Evolutionary conservation across 2,329 filamentous ascomycete genomes (phyloP).

Genomic region (Aureobasidium sp.): DNA sequence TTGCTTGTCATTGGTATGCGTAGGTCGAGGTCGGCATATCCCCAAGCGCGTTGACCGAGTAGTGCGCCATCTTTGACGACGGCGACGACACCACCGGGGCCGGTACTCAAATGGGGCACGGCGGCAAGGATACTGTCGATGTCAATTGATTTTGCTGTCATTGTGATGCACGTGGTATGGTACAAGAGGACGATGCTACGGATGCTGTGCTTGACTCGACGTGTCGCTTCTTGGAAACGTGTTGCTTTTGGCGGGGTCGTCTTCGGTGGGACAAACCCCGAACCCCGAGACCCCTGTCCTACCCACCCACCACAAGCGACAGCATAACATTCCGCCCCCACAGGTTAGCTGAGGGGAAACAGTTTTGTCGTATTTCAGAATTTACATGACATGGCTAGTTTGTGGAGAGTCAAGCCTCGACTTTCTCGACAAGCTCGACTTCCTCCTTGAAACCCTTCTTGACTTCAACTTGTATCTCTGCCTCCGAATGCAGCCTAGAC

Average conservation of each 20-base stretch:
- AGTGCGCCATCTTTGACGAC: conserved; percentile 49
- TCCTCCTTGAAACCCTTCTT: neutral
- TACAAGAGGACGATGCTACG: too few relatives aligned
- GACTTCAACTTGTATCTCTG: conserved; percentile 21
- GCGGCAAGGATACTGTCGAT: conserved; percentile 7
- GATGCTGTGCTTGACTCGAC: too few relatives aligned
- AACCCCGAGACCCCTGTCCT: too few relatives aligned
- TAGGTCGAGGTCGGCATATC: conserved; percentile 47
- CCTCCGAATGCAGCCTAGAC: neutral
- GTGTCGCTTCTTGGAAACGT: too few relatives aligned
- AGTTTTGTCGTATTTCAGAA: too few relatives aligned
- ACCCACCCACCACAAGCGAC: too few relatives aligned
- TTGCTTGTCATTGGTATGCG: conserved; percentile 40
- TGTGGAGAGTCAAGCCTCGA: neutral
- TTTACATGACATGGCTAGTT: too few relatives aligned
- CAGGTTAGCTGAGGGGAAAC: too few relatives aligned
- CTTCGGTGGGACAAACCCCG: too few relatives aligned
- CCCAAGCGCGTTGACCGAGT: conserved; percentile 45
- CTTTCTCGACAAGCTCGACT: neutral
- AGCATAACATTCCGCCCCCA: too few relatives aligned
- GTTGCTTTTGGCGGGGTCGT: too few relatives aligned
- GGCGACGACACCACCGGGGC: conserved; percentile 48
- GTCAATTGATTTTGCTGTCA: neutral
- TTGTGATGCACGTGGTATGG: neutral
- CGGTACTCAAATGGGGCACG: conserved; percentile 30